Evolutionary conservation across 2,329 filamentous ascomycete species (phyloP), one percentile per base, ranked within the genome.

Genomic region (Aspergillus ruber): DNA sequence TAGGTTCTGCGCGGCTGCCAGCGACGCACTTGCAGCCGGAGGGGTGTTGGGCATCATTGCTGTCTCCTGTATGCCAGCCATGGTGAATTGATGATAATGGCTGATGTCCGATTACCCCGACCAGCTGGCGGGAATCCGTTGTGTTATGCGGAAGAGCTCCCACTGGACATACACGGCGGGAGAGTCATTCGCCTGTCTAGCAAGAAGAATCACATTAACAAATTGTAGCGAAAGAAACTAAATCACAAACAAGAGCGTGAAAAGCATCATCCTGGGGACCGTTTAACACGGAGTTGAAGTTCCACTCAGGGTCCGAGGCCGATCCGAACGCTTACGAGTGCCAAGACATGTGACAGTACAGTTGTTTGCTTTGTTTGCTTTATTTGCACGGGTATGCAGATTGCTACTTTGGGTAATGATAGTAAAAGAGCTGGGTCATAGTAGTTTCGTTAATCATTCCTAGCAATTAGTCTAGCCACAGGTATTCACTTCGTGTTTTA

Each of bases 41-140:
- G 61, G 47, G 17, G 56, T 54, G 23, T 52, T 57, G 20, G 61
- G 49, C 42, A 59, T 41, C 13, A 48, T 48, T 17, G 49, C 50
- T 38, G 58, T 41, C 10, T 42, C 54, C 41, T 58, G 45, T 23
- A 55, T 40, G 23, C 55, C 50, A 29, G 62, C 58, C 64, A 66
- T 65, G 52, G 18, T 56, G 51, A 43, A 40, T 20, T 35, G 29
- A 35, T 21, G 15, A 39, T 39, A 15, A 12, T 39, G 10, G 36
- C 18, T 12, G 36, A 9, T 20, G 15, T 21, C 25, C 25, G 10
- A 29, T 29, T 39, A 18, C n/a, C 10, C 15, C 7, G 36, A 20
- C 36, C 17, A 39, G 15, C 18, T 39, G 36, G 36, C 36, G 36
- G 36, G 36, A 39, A 39, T 39, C 36, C 17, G 36, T 39, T 36